Conservation (phyloP, 805 yeast genomes). For the Candida arabinofermentans region DNA sequence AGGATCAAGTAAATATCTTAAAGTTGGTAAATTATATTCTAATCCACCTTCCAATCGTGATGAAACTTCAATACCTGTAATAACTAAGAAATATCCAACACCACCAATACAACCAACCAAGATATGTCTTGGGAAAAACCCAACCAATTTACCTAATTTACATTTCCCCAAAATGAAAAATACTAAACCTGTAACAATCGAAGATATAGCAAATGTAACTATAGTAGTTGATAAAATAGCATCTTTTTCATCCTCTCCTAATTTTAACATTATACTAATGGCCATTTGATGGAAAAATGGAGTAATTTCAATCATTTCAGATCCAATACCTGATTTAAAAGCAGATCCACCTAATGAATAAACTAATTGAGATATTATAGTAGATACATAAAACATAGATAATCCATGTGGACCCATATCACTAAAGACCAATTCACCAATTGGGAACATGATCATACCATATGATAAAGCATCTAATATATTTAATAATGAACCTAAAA, state of each 20-base stretch:
- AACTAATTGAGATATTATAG: slow-evolving; percentile 84
- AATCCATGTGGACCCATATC: slow-evolving; percentile 83
- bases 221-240: slow-evolving; percentile 81
- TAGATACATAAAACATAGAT: slow-evolving; percentile 90
- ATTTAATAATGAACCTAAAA: slow-evolving; percentile 79
- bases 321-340: slow-evolving; percentile 87
- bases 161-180: slow-evolving; percentile 76
- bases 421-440: slow-evolving; percentile 74
- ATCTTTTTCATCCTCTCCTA: slow-evolving; percentile 42
- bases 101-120: slow-evolving; percentile 98
- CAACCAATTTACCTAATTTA: slow-evolving; percentile 79
- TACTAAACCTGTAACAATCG: slow-evolving; percentile 81
- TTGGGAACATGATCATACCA: slow-evolving; percentile 97
- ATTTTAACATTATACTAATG: slow-evolving; percentile 48
- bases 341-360: slow-evolving; percentile 89
- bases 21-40: slow-evolving; percentile 55
- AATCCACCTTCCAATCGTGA: slow-evolving; percentile 75
- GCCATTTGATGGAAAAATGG: slow-evolving; percentile 98
- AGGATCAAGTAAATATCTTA: slow-evolving; percentile 42
- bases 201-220: slow-evolving; percentile 75
- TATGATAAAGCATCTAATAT: slow-evolving; percentile 91
- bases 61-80: slow-evolving; percentile 91
- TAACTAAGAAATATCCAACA: slow-evolving; percentile 87
- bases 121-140: slow-evolving; percentile 94
- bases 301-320: slow-evolving; percentile 98